A percentile compares a stretch with the other conserved stretches of the same genome.
phyloP scores from a whole-genome alignment of 257 asterid species.

The Verbascum thapsus region DNA sequence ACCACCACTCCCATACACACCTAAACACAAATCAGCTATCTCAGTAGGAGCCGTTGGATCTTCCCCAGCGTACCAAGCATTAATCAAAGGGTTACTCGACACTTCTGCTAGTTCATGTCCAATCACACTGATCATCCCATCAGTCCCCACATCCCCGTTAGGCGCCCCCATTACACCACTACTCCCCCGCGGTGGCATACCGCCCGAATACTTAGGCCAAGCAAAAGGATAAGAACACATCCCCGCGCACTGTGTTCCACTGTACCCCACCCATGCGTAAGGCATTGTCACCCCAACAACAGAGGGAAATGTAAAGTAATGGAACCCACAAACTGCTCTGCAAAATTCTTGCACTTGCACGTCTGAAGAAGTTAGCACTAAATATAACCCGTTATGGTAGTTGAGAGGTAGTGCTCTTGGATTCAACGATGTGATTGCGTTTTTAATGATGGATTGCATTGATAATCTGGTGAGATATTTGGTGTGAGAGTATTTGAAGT shows the following conservation, averaged over 20 bases:
- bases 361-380: slow-evolving; percentile 58
- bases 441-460: slow-evolving; percentile 55
- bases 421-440: slow-evolving; percentile 36
- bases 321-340: slow-evolving; percentile 78
- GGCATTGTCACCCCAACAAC: slow-evolving; percentile 71
- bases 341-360: slow-evolving; percentile 74
- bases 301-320: slow-evolving; percentile 70
- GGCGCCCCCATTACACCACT: slow-evolving; percentile 55
- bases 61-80: slow-evolving; percentile 81
- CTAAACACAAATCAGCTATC: slow-evolving; percentile 72
- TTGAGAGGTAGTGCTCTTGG: slow-evolving; percentile 43
- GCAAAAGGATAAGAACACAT: slow-evolving; percentile 81
- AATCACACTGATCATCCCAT: slow-evolving; percentile 87
- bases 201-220: slow-evolving; percentile 48
- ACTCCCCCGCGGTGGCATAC: slow-evolving; percentile 31
- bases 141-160: slow-evolving; percentile 62
- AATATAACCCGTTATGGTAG: slow-evolving; percentile 51
- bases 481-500: slow-evolving; percentile 57
- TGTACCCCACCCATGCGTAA: slow-evolving; percentile 74
- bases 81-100: slow-evolving; percentile 65
- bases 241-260: slow-evolving; percentile 72
- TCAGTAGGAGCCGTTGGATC: slow-evolving; percentile 73
- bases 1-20: slow-evolving; percentile 74
- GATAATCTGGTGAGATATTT: slow-evolving; percentile 49
- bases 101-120: slow-evolving; percentile 83